phyloP scores from a whole-genome alignment of 306 rosid genomes.

The Clitoria ternatea region DNA sequence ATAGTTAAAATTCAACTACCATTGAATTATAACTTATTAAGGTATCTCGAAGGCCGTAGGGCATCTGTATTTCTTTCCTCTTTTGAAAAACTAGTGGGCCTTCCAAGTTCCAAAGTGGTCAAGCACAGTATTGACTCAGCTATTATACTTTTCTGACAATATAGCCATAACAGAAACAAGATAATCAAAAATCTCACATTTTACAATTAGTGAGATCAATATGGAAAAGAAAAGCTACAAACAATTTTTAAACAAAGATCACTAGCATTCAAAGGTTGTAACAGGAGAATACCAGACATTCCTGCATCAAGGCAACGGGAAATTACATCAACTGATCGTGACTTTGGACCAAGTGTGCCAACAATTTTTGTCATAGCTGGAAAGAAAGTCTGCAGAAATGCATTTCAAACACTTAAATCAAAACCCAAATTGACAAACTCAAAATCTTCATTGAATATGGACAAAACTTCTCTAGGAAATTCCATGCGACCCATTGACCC shows the following conservation, averaged over 20 bases:
- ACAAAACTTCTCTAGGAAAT: background rate
- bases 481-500: background rate
- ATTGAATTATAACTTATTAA: too few species aligned
- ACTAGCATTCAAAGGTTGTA: background rate
- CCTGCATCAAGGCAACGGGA: conserved; percentile 76
- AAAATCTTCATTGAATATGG: background rate
- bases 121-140: background rate
- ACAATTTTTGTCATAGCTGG: conserved; percentile 88
- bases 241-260: background rate
- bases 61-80: background rate
- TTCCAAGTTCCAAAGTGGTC: background rate
- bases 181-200: background rate
- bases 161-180: background rate
- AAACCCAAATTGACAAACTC: conserved; percentile 5
- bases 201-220: background rate
- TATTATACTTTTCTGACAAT: background rate
- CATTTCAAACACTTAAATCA: conserved; percentile 21
- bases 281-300: conserved; percentile 69
- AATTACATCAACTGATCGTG: conserved; percentile 64
- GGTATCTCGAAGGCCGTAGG: background rate
- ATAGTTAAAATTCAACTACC: too few species aligned
- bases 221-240: background rate
- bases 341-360: conserved; percentile 83
- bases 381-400: conserved; percentile 57
- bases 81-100: background rate